Evolutionary conservation across 208 protist genomes (phyloP).

Genomic region (Endotrypanum monterogeii): DNA sequence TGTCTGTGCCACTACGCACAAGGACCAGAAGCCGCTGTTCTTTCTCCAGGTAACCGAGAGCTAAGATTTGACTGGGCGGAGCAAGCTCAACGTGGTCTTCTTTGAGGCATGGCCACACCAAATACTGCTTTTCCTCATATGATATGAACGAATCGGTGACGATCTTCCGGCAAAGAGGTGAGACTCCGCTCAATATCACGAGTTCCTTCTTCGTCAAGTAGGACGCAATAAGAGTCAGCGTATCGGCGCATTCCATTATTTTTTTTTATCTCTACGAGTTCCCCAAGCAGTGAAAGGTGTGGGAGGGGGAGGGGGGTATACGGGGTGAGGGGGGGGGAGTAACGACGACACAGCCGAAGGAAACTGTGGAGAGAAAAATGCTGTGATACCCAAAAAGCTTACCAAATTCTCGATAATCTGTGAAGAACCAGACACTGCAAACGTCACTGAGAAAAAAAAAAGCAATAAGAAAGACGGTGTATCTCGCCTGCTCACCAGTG

Average conservation of each 20-base stretch:
- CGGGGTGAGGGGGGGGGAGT: not conserved
- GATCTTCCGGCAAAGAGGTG: conserved; percentile 32
- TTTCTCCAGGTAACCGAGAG: conserved; percentile 37
- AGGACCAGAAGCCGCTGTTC: conserved; percentile 49
- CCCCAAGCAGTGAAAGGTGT: too few species aligned
- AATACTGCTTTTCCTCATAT: conserved; percentile 41
- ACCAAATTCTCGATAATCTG: not conserved
- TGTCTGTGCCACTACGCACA: conserved; percentile 29
- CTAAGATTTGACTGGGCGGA: conserved; percentile 54
- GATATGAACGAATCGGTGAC: conserved; percentile 33
- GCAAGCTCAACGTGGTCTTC: conserved; percentile 53
- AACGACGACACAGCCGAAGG: not conserved
- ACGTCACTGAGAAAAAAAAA: too few species aligned
- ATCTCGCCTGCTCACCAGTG: not conserved
- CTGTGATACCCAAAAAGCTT: not conserved
- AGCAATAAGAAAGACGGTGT: not conserved
- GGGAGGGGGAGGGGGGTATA: not conserved
- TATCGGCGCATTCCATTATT: conserved; percentile 62
- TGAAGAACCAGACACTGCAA: too few species aligned
- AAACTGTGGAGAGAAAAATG: not conserved
- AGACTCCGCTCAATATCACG: conserved; percentile 51
- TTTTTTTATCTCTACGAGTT: too few species aligned
- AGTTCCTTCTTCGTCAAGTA: conserved; percentile 52
- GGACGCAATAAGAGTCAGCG: conserved; percentile 45
- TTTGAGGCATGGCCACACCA: conserved; percentile 36